Base-by-base conservation (phyloP, 805 yeast genomes). In the Wickerhamomyces alni region DNA sequence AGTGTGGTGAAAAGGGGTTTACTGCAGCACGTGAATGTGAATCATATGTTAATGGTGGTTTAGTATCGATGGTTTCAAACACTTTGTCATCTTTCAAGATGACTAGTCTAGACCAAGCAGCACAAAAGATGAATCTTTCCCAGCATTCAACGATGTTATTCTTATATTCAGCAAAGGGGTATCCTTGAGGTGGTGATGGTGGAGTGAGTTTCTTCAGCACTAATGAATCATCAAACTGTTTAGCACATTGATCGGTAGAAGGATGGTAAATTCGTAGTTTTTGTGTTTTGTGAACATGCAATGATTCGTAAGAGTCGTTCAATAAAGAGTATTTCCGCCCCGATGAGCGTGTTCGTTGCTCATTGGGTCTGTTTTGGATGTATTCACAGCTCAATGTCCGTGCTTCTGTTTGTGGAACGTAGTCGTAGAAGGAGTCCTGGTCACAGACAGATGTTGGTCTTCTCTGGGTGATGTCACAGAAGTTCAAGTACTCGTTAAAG, bases 1-100 rank as follows among this genome's bases (percentile, higher is more conserved):
- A 66, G 52, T 76, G 82, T 2, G 83, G 82, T 36, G 61, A 66
- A 36, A 62, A 62, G 0, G 78, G 75, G 73, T 74, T 72, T 1
- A 79, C 74, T 7, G 77, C 67, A 8, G 64, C 58, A 8, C 56
- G 50, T 26, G 71, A 43, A 47, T 74, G 77, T 1, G 58, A 47
- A 2, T 37, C 18, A 8, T 42, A 21, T 4, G 56, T 52, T n/a
- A 45, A 22, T 1, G 34, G 8, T 11, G 57, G 54, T 17, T 36
- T 38, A 9, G 51, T 46, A 11, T 43, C 45, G 6, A 44, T 18
- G 10, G 33, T 16, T 8, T 17, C 15, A 2, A 35, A 12, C 0
- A 40, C 13, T 7, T 27, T 30, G 6, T 40, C 51, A 30, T 45
- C 31, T 21, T 41, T 26, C n/a, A 41, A 26, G 3, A 50, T 35